These are phyloP conservation scores for Coprinopsis strossmayeri DNA, from an alignment of 768 basidiomycete genomes.

Conservation along the genomic window DNA sequence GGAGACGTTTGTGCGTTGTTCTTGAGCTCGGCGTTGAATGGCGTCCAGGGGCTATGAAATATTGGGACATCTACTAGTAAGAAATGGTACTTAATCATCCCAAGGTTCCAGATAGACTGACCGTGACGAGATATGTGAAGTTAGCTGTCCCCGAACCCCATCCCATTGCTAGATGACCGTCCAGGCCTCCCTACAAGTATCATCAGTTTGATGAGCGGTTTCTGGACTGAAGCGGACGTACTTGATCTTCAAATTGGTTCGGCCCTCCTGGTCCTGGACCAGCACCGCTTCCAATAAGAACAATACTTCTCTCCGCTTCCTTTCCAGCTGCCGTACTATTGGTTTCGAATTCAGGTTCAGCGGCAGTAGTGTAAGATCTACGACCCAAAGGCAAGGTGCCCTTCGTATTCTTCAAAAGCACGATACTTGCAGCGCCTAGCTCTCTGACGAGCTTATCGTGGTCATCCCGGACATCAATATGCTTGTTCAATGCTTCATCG, in stretches of 20 bases:
- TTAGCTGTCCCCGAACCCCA: constrained; percentile 86
- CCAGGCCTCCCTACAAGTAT: constrained; percentile 38
- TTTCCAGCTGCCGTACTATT: constrained; percentile 10
- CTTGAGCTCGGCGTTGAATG: constrained; percentile 65
- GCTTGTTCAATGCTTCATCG: constrained; percentile 48
- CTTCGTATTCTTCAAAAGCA: constrained; percentile 67
- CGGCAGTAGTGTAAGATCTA: constrained; percentile 13
- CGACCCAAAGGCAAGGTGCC: constrained; percentile 53
- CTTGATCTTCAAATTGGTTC: constrained; percentile 60
- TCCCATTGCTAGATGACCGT: constrained; percentile 81
- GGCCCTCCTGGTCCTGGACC: constrained; percentile 63
- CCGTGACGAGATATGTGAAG: constrained; percentile 75
- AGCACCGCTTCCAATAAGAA: constrained; percentile 57
- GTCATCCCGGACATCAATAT: constrained; percentile 63
- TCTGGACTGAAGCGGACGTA: constrained; percentile 7
- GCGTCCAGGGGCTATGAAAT: constrained; percentile 63
- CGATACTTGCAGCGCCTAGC: constrained; percentile 67
- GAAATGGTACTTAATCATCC: no score
- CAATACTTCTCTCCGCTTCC: constrained; percentile 38
- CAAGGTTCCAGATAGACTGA: constrained; percentile 25
- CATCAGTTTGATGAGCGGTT: neutral
- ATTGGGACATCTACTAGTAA: neutral
- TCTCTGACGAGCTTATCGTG: constrained; percentile 63
- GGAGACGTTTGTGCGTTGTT: constrained; percentile 56
- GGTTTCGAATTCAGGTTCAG: constrained; percentile 15